phyloP scores from a whole-genome alignment of 106 monocot genomes.

The Xerophyta viscosa region DNA sequence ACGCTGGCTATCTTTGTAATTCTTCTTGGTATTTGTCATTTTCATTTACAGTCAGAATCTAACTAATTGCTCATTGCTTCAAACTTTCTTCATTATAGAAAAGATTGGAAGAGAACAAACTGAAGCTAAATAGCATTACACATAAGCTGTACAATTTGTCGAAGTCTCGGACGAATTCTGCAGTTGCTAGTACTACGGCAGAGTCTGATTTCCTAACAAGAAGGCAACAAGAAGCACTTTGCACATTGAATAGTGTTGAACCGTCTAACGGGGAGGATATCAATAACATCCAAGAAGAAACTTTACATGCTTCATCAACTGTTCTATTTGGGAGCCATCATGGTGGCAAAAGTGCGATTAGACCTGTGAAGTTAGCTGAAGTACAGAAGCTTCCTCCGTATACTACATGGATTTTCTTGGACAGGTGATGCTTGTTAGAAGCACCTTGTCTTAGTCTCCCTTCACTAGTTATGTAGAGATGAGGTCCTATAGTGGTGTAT shows the following conservation, averaged over 20 bases:
- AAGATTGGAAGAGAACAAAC: slow-evolving; percentile 81
- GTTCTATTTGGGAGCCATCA: slow-evolving; percentile 65
- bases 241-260: slow-evolving; percentile 50
- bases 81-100: slow-evolving; percentile 32
- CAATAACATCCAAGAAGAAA: slow-evolving; percentile 53
- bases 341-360: slow-evolving; percentile 55
- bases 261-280: slow-evolving; percentile 37
- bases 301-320: slow-evolving; percentile 46
- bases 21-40: no score
- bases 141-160: slow-evolving; percentile 48
- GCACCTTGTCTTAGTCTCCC: no score
- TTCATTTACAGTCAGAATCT: no score
- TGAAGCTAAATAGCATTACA: slow-evolving; percentile 55
- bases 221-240: slow-evolving; percentile 69
- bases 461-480: no score
- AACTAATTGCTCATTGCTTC: background rate
- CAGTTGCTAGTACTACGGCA: slow-evolving; percentile 18
- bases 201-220: slow-evolving; percentile 54
- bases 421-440: slow-evolving; percentile 44
- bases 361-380: slow-evolving; percentile 69
- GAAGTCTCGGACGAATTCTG: slow-evolving; percentile 29
- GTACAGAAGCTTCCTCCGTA: slow-evolving; percentile 81
- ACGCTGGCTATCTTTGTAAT: no score
- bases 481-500: no score
- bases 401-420: slow-evolving; percentile 97